phyloP scores from a whole-genome alignment of 768 basidiomycete genomes.

The Myochromella boudieri region DNA sequence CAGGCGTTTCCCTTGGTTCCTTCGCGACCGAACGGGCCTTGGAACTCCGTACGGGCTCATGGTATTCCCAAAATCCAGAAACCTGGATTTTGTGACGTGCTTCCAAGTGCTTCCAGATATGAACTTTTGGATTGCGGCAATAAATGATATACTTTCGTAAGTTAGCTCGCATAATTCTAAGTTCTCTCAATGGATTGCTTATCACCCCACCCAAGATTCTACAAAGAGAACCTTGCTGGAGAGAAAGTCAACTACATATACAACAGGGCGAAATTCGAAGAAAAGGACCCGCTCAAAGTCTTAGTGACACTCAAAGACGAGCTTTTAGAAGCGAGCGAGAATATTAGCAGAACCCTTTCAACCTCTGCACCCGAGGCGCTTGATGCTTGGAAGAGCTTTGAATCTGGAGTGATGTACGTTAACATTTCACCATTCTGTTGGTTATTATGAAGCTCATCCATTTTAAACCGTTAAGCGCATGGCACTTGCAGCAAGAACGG shows the following conservation, averaged over 20 bases:
- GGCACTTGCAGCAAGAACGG: slow-evolving; percentile 11
- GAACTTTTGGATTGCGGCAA: slow-evolving; percentile 13
- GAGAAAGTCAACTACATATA: slow-evolving; percentile 16
- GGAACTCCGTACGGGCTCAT: slow-evolving; percentile 13
- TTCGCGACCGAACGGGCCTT: slow-evolving; percentile 20
- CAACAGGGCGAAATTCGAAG: slow-evolving; percentile 10
- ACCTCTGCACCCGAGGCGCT: slow-evolving; percentile 4
- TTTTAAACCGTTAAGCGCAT: slow-evolving; percentile 2
- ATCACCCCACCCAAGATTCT: slow-evolving; percentile 14
- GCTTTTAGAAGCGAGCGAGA: slow-evolving; percentile 6
- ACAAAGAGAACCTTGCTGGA: slow-evolving; percentile 21
- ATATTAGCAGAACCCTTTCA: background rate
- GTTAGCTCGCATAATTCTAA: background rate
- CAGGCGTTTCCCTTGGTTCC: slow-evolving; percentile 18
- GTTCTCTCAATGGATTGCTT: background rate
- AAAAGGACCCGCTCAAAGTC: slow-evolving; percentile 5
- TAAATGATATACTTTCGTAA: slow-evolving; percentile 15
- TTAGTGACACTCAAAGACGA: slow-evolving; percentile 15
- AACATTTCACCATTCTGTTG: background rate
- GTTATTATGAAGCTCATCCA: background rate
- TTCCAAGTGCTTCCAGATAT: slow-evolving; percentile 22
- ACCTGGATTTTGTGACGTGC: slow-evolving; percentile 14
- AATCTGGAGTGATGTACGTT: slow-evolving; percentile 12
- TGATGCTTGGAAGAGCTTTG: slow-evolving; percentile 13
- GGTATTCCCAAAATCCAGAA: slow-evolving; percentile 16